Conservation (phyloP, 768 basidiomycete genomes). For the Candolleomyces eurysporus region DNA sequence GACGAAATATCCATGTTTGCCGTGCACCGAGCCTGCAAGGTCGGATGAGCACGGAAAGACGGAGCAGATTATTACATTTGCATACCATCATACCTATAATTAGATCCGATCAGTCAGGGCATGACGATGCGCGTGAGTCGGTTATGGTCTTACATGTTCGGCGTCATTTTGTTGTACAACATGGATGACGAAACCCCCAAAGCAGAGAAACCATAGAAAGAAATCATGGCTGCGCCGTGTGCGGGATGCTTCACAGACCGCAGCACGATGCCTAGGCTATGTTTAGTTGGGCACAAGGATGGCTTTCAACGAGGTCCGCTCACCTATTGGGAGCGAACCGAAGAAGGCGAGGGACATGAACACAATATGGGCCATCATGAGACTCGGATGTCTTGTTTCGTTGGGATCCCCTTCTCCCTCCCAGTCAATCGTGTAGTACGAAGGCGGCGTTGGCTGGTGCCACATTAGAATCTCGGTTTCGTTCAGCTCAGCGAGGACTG, state of each 20-base stretch:
- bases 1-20: conserved; percentile 55
- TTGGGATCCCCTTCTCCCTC: conserved; percentile 44
- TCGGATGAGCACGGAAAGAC: not conserved
- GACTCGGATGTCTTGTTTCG: conserved; percentile 52
- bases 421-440: conserved; percentile 82
- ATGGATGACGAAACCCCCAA: conserved; percentile 68
- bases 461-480: conserved; percentile 68
- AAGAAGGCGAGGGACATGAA: conserved; percentile 83
- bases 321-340: conserved; percentile 76
- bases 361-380: conserved; percentile 73
- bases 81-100: conserved; percentile 62
- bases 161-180: conserved; percentile 76
- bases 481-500: conserved; percentile 63
- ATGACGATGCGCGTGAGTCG: conserved; percentile 11
- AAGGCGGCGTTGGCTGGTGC: conserved; percentile 72
- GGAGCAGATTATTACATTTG: conserved; percentile 14
- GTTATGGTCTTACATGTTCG: conserved; percentile 66
- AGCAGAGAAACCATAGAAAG: conserved; percentile 59
- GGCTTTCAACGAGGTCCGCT: not conserved
- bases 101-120: conserved; percentile 14
- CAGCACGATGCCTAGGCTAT: conserved; percentile 67
- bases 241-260: conserved; percentile 73
- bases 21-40: conserved; percentile 51
- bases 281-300: conserved; percentile 2
- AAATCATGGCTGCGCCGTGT: conserved; percentile 53